Base-by-base conservation (phyloP, 2,329 filamentous ascomycete genomes). In the Bipolaris oryzae region DNA sequence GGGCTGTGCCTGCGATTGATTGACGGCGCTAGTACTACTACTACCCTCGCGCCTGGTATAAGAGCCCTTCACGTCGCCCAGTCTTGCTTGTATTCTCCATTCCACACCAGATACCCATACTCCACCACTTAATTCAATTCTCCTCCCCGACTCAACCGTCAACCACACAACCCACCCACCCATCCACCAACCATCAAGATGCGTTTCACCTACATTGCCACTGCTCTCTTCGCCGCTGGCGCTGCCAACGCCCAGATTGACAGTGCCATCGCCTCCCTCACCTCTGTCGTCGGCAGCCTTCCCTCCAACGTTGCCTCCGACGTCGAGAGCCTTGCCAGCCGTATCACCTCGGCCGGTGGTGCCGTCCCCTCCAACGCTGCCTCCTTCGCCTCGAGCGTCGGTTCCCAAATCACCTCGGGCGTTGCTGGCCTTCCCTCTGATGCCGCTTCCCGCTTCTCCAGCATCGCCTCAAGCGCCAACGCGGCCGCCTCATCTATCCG, bases 171-270 rank as follows among this genome's bases (percentile, higher is more conserved):
- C n/a, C n/a, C 13, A 21, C 44, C n/a, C 34, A 34, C 31, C 18
- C 45, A 39, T 16, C n/a, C 39, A 43, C 25, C 28, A 11, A 31
- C 21, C 56, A 58, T 52, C 35, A 73, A 64, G 42, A 75, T 75
- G 73, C 72, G 71, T 71, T 75, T 75, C 70, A 68, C 73, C 60
- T 62, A 65, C 64, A 54, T 73, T 48, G 60, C 73, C 63, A 63
- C 67, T 50, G 46, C 65, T 31, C 61, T 66, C 61, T 57, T 71
- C 63, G 71, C 62, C 58, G 71, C 71, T 55, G 61, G 63, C 53
- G 65, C 59, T 50, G 69, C 63, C 62, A 61, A 62, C 55, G 72
- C 70, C 50, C 72, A 74, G 69, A 28, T 68, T 43, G 56, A 62
- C 46, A 69, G 65, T 39, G n/a, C 66, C 60, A 25, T 67, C 49